These are phyloP conservation scores for Jacaranda copaia DNA, from an alignment of 257 asterid species.

Conservation along the genomic window DNA sequence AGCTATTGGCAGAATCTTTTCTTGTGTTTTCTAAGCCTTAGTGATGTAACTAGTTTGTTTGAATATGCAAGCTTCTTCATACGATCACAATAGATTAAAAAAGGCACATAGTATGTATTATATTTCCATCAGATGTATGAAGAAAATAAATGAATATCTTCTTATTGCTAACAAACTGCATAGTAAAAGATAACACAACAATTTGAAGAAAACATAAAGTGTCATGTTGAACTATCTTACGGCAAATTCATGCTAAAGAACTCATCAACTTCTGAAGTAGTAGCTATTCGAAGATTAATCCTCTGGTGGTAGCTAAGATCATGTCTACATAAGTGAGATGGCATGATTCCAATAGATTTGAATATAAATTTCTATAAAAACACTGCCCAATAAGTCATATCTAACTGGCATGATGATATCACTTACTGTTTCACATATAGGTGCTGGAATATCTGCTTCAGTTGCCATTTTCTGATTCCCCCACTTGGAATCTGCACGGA, in stretches of 20 bases:
- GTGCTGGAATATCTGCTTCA: slow-evolving; percentile 46
- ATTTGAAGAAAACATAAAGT: neutral
- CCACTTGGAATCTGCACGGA: slow-evolving; percentile 33
- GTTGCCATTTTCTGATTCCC: slow-evolving; percentile 49
- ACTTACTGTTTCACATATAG: slow-evolving; percentile 54
- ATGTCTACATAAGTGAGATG: neutral
- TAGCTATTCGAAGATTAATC: neutral
- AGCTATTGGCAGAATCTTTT: too few relatives aligned
- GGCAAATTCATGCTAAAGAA: slow-evolving; percentile 2
- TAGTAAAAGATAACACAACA: neutral
- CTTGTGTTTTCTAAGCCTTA: too few relatives aligned
- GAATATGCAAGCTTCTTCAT: neutral
- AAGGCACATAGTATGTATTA: neutral
- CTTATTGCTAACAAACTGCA: neutral
- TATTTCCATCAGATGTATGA: neutral
- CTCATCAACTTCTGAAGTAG: slow-evolving; percentile 12
- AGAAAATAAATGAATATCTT: neutral
- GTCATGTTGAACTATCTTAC: slow-evolving; percentile 3
- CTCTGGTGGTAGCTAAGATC: neutral
- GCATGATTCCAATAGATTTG: neutral
- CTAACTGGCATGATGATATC: neutral
- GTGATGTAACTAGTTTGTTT: too few relatives aligned
- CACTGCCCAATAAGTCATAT: neutral
- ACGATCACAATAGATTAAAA: slow-evolving; percentile 8
- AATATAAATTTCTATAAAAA: neutral